Conservation (phyloP, 768 basidiomycete species). For the Pulveroboletus sp. region DNA sequence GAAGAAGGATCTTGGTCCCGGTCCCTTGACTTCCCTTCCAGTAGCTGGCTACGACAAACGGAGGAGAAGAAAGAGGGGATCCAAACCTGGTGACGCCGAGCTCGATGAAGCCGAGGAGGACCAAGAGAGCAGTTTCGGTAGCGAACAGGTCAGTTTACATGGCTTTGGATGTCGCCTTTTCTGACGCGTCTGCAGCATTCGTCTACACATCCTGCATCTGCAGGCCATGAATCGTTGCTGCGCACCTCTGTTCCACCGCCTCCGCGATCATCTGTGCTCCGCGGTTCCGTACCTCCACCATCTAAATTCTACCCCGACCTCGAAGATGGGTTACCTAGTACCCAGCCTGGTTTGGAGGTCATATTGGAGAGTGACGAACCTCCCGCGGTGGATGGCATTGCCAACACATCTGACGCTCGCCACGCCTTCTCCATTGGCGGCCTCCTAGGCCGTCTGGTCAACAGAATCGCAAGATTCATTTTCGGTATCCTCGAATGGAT, state of each 20-base stretch:
- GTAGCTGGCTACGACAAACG: slow-evolving; percentile 64
- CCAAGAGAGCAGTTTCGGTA: slow-evolving; percentile 35
- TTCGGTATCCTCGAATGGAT: slow-evolving; percentile 23
- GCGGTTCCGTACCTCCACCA: slow-evolving; percentile 43
- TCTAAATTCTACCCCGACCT: slow-evolving; percentile 13
- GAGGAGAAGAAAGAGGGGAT: slow-evolving; percentile 49
- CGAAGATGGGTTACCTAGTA: slow-evolving; percentile 32
- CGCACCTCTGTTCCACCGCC: slow-evolving; percentile 39
- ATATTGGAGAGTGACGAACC: slow-evolving; percentile 67
- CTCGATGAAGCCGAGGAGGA: slow-evolving; percentile 46
- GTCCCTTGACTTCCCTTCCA: slow-evolving; percentile 64
- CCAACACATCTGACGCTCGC: slow-evolving; percentile 19
- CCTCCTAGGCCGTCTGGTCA: slow-evolving; percentile 42
- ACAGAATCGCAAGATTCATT: slow-evolving; percentile 33
- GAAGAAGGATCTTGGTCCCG: slow-evolving; percentile 50
- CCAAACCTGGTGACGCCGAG: slow-evolving; percentile 40
- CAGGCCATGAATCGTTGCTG: slow-evolving; percentile 32
- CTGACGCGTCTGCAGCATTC: slow-evolving; percentile 19
- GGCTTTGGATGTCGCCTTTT: slow-evolving; percentile 16
- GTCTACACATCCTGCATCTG: slow-evolving; percentile 31
- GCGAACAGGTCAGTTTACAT: slow-evolving; percentile 40
- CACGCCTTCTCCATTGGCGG: slow-evolving; percentile 46
- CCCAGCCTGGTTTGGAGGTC: slow-evolving; percentile 55
- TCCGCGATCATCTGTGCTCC: slow-evolving; percentile 34
- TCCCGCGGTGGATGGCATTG: slow-evolving; percentile 25